Evolutionary conservation across 495 filamentous ascomycete genomes (phyloP).

Genomic region (Hypoxylon rickii): DNA sequence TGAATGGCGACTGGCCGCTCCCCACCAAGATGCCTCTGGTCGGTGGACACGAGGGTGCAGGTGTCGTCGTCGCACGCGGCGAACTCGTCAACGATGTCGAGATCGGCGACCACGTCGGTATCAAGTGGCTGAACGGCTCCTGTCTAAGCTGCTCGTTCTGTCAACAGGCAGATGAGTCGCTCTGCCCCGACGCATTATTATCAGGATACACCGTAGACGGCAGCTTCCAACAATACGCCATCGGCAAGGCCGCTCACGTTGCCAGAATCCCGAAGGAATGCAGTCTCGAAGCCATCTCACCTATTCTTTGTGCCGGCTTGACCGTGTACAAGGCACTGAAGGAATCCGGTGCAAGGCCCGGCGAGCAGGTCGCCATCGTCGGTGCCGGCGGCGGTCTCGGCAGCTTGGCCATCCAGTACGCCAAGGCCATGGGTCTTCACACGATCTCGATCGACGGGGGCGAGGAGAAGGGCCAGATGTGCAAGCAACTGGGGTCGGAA

Average conservation of each 20-base stretch:
- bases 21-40: conserved; percentile 79
- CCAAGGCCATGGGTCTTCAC: conserved; percentile 83
- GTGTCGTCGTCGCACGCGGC: conserved; percentile 80
- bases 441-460: conserved; percentile 80
- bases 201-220: conserved; percentile 93
- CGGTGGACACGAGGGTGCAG: conserved; percentile 92
- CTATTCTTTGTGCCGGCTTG: conserved; percentile 85
- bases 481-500: conserved; percentile 66
- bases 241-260: conserved; percentile 83
- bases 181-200: conserved; percentile 72
- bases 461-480: conserved; percentile 75
- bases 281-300: conserved; percentile 76
- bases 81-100: conserved; percentile 71
- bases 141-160: conserved; percentile 83
- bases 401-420: conserved; percentile 81
- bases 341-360: conserved; percentile 73
- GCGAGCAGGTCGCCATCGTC: conserved; percentile 82
- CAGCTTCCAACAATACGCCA: conserved; percentile 88
- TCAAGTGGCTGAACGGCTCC: conserved; percentile 90
- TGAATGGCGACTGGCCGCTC: conserved; percentile 89
- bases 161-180: conserved; percentile 61
- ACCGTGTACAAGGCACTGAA: conserved; percentile 95
- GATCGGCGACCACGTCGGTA: conserved; percentile 79
- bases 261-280: conserved; percentile 77
- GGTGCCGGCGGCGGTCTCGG: conserved; percentile 89